These are phyloP conservation scores for Podaxis carcinomalis DNA, from an alignment of 768 basidiomycete species.

Conservation along the genomic window DNA sequence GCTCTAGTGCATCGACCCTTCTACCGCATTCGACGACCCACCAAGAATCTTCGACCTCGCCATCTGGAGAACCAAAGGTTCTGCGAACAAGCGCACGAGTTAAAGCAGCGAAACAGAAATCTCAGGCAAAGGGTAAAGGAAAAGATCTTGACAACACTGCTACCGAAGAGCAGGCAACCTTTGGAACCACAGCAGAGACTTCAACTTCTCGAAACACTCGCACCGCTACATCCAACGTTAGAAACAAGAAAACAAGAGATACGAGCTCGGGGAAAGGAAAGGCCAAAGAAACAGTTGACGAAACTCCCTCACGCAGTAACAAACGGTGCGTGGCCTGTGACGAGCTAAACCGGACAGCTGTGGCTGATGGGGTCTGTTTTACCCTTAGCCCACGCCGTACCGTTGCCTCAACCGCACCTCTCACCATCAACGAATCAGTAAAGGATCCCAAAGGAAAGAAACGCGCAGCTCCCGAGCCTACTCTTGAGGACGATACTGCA, in stretches of 20 bases:
- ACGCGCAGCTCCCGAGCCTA: constrained; percentile 71
- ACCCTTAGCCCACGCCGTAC: constrained; percentile 57
- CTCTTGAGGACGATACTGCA: constrained; percentile 60
- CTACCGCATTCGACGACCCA: constrained; percentile 34
- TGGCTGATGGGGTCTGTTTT: constrained; percentile 13
- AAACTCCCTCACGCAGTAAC: constrained; percentile 40
- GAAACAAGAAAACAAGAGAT: constrained; percentile 55
- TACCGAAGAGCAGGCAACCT: constrained; percentile 24
- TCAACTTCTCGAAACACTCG: constrained; percentile 39
- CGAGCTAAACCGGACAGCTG: constrained; percentile 25
- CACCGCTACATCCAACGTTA: constrained; percentile 31
- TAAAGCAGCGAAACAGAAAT: constrained; percentile 70
- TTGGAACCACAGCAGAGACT: constrained; percentile 28
- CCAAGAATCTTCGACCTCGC: constrained; percentile 39
- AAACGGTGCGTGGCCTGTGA: constrained; percentile 54
- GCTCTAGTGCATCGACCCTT: constrained; percentile 52
- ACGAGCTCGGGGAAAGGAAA: constrained; percentile 53
- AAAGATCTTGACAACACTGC: constrained; percentile 48
- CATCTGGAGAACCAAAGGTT: constrained; percentile 37
- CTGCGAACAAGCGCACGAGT: constrained; percentile 75
- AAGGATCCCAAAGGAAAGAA: constrained; percentile 90
- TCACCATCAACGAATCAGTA: constrained; percentile 72
- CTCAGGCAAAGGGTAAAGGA: constrained; percentile 50
- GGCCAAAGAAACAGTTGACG: constrained; percentile 54
- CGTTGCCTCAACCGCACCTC: constrained; percentile 32